Evolutionary conservation across 768 basidiomycete genomes (phyloP), one percentile per base, ranked within the genome.

Genomic region (Amyloporia xantha): DNA sequence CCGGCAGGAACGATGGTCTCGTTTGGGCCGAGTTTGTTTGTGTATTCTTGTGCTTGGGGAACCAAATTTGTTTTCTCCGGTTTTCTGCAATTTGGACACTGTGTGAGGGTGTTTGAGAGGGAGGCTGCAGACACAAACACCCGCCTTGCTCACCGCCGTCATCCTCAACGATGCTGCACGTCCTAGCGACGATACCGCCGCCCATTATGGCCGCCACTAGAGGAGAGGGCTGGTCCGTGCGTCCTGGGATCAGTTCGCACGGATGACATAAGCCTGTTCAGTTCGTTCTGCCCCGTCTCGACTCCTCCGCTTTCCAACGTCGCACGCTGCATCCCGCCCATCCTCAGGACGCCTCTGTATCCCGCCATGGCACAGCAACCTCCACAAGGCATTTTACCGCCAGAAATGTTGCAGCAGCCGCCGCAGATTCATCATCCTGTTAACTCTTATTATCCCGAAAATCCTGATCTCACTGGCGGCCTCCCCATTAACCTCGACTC

Each of bases 401-500:
- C 77, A 49, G 84, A 84, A 69, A 78, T 85, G 72, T 56, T 73
- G 39, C 79, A 84, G 39, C 57, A 25, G 50, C 50, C 52, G 52
- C 49, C 55, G 47, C 50, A 49, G 44, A 55, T 58, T 25, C 57
- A 54, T 24, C 52, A 58, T 41, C 64, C 73, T 21, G 69, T 68
- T 46, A 69, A 71, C 52, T 79, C 76, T 50, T 82, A 79, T 45
- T 88, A 88, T 64, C 87, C 87, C 44, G 86, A 85, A 13, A 61
- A 55, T 54, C 82, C 83, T 53, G 87, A 91, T 71, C 75, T 90
- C 53, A 86, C 86, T 6, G 87, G 88, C 20, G 87, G 87, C 20
- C 73, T 90, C 26, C 88, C 88, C 44, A 87, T 91, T 60, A 91
- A 87, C 61, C 82, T 91, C 21, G 87, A 90, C 65, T 91, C 89